Evolutionary conservation across 305 asterid species (phyloP).

Genomic region (Stenogyne calaminthoides): DNA sequence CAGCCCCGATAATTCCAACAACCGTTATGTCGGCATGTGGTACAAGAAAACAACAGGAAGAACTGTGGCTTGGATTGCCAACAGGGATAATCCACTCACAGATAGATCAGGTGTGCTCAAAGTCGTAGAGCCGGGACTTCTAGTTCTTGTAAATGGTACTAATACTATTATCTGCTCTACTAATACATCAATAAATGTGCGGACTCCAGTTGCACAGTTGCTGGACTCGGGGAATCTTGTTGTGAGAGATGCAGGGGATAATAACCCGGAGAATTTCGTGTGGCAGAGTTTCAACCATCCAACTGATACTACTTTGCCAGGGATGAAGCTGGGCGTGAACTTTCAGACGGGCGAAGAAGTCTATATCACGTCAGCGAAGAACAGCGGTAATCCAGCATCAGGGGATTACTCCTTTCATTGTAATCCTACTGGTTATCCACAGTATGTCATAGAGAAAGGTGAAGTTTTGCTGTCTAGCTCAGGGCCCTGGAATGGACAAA

Average conservation of each 20-base stretch:
- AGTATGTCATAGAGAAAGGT: not conserved
- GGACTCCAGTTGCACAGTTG: slow-evolving; percentile 28
- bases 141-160: slow-evolving; percentile 37
- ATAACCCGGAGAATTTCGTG: slow-evolving; percentile 6
- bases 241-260: slow-evolving; percentile 14
- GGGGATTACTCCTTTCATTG: slow-evolving; percentile 22
- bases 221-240: slow-evolving; percentile 38
- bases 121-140: slow-evolving; percentile 31
- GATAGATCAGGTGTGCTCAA: slow-evolving; percentile 30
- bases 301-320: slow-evolving; percentile 29
- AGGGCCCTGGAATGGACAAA: slow-evolving; percentile 32
- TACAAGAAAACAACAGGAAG: slow-evolving; percentile 33
- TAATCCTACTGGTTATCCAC: slow-evolving; percentile 30
- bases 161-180: slow-evolving; percentile 42
- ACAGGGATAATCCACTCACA: slow-evolving; percentile 39
- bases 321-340: slow-evolving; percentile 34
- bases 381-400: slow-evolving; percentile 19
- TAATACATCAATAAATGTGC: slow-evolving; percentile 28
- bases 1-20: slow-evolving; percentile 38
- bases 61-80: slow-evolving; percentile 49
- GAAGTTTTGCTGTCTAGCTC: not conserved
- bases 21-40: slow-evolving; percentile 53
- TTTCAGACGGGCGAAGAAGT: slow-evolving; percentile 14
- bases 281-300: slow-evolving; percentile 42
- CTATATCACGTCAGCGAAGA: slow-evolving; percentile 21